Percentiles rank a stretch among this genome's conserved stretches.
These are phyloP conservation scores for Suillus sp. DNA, from an alignment of 768 basidiomycete genomes.

Conservation along the genomic window DNA sequence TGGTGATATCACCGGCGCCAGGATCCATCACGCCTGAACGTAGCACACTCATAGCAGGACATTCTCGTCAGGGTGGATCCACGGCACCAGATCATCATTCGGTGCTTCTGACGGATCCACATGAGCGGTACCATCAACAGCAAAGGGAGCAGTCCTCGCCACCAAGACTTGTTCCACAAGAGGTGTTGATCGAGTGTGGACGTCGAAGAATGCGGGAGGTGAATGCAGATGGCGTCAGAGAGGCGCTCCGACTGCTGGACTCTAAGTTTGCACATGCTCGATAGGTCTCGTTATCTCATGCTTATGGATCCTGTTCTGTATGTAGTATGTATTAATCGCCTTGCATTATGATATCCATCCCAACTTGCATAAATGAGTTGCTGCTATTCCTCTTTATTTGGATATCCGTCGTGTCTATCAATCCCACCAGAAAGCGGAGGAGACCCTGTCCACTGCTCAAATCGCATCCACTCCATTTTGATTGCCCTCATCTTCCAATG, in stretches of 20 bases:
- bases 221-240: slow-evolving; percentile 68
- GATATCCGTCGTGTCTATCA: slow-evolving; percentile 5
- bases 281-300: slow-evolving; percentile 17
- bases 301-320: slow-evolving; percentile 13
- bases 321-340: slow-evolving; percentile 7
- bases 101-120: slow-evolving; percentile 54
- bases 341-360: slow-evolving; percentile 9
- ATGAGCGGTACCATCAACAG: slow-evolving; percentile 52
- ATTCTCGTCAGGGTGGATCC: slow-evolving; percentile 17
- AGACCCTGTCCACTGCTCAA: slow-evolving; percentile 11
- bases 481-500: slow-evolving; percentile 38
- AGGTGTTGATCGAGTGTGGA: slow-evolving; percentile 64
- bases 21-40: slow-evolving; percentile 53
- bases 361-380: background rate
- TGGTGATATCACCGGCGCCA: slow-evolving; percentile 58
- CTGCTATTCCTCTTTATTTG: slow-evolving; percentile 6
- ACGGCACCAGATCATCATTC: slow-evolving; percentile 34
- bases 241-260: slow-evolving; percentile 76
- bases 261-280: slow-evolving; percentile 51
- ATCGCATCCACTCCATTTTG: slow-evolving; percentile 28
- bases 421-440: background rate
- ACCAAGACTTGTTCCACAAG: slow-evolving; percentile 59
- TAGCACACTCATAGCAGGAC: slow-evolving; percentile 1
- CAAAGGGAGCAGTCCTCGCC: slow-evolving; percentile 45
- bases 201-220: slow-evolving; percentile 65